Percentiles rank a stretch among this genome's conserved stretches.
phyloP scores from a whole-genome alignment of 805 yeast species.

The Saccharomycopsis fodiens region DNA sequence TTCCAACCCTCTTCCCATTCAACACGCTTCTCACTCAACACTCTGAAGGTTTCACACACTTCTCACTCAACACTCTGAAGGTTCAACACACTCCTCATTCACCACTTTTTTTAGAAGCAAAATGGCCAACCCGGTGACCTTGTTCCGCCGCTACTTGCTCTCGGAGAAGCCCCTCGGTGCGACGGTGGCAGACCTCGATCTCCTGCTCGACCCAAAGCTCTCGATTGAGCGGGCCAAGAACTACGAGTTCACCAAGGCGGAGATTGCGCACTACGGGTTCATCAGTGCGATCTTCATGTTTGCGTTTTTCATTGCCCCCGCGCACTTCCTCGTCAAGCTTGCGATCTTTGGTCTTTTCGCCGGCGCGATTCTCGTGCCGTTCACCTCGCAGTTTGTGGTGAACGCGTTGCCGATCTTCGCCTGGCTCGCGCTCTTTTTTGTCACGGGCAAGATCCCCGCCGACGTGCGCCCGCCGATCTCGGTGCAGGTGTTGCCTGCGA shows the following conservation, averaged over 20 bases:
- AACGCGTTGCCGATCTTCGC: constrained; percentile 77
- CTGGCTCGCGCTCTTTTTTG: constrained; percentile 79
- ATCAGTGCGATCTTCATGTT: constrained; percentile 45
- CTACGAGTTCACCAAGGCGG: constrained; percentile 38
- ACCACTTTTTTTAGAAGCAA: too few relatives aligned
- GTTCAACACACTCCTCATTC: too few relatives aligned
- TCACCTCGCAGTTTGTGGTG: constrained; percentile 76
- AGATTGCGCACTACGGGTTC: constrained; percentile 45
- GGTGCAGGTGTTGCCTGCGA: constrained; percentile 81
- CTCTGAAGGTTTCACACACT: too few relatives aligned
- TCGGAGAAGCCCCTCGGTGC: constrained; percentile 42
- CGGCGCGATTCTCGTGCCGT: constrained; percentile 53
- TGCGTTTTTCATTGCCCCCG: constrained; percentile 54
- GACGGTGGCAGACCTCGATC: constrained; percentile 42
- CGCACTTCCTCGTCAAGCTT: constrained; percentile 34
- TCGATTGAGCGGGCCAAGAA: constrained; percentile 35
- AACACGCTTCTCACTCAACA: too few relatives aligned
- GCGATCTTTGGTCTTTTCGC: constrained; percentile 33
- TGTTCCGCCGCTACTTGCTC: constrained; percentile 43
- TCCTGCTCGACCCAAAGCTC: constrained; percentile 38
- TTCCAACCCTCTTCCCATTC: too few relatives aligned
- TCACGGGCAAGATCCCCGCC: constrained; percentile 66
- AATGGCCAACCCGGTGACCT: not conserved
- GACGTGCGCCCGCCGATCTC: constrained; percentile 79
- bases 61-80: too few relatives aligned